phyloP scores from a whole-genome alignment of 2,329 filamentous ascomycete genomes.

The Neocatenulostroma microsporum region DNA sequence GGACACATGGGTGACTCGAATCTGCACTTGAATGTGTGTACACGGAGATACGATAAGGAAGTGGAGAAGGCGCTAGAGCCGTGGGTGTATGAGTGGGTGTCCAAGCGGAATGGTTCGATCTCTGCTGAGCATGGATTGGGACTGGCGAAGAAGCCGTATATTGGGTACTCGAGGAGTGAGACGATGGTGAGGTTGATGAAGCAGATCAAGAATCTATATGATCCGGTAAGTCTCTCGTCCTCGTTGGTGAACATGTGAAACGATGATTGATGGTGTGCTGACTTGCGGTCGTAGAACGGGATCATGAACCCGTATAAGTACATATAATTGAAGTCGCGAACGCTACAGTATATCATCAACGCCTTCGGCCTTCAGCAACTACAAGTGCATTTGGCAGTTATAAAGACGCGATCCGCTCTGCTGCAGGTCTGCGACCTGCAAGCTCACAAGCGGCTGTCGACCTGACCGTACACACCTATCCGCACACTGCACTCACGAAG shows the following conservation, averaged over 20 bases:
- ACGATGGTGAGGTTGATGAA: constrained; percentile 88
- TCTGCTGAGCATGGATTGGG: constrained; percentile 94
- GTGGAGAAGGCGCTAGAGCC: constrained; percentile 87
- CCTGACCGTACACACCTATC: too few relatives aligned
- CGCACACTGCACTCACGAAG: too few relatives aligned
- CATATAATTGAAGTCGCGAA: too few relatives aligned
- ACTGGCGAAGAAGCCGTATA: constrained; percentile 89
- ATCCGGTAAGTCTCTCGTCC: constrained; percentile 62
- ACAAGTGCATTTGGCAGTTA: too few relatives aligned
- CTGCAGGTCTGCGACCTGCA: too few relatives aligned
- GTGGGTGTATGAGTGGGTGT: constrained; percentile 96
- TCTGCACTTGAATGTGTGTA: constrained; percentile 83
- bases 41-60: constrained; percentile 72
- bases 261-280: constrained; percentile 1
- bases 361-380: too few relatives aligned
- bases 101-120: constrained; percentile 80
- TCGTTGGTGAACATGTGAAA: background rate
- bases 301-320: constrained; percentile 99
- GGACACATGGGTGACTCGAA: constrained; percentile 98
- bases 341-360: too few relatives aligned
- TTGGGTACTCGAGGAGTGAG: constrained; percentile 83
- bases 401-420: too few relatives aligned
- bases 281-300: constrained; percentile 58
- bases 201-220: constrained; percentile 87
- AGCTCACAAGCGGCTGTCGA: too few relatives aligned